Conservation (phyloP, 805 yeast species). For the Spathaspora gorwiae region DNA sequence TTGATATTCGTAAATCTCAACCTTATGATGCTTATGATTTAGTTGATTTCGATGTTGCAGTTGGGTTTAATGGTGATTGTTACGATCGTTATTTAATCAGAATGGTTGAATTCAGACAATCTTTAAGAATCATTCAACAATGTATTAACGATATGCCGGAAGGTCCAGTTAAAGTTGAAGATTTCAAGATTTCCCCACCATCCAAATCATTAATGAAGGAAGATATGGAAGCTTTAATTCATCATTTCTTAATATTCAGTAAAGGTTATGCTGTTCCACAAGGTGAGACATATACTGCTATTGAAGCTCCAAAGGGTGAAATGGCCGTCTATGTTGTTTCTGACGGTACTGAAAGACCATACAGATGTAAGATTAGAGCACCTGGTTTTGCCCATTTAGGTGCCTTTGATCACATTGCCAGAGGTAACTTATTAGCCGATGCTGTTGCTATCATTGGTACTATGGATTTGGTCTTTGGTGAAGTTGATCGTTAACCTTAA, state of each 20-base stretch:
- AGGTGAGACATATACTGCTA: slow-evolving; percentile 87
- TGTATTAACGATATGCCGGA: slow-evolving; percentile 89
- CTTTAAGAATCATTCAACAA: slow-evolving; percentile 82
- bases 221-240: slow-evolving; percentile 89
- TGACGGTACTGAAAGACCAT: slow-evolving; percentile 87
- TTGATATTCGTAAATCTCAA: slow-evolving; percentile 77
- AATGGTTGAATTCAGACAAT: slow-evolving; percentile 91
- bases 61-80: slow-evolving; percentile 85
- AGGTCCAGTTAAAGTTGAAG: slow-evolving; percentile 89
- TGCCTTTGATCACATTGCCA: slow-evolving; percentile 80
- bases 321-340: slow-evolving; percentile 88
- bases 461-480: slow-evolving; percentile 93
- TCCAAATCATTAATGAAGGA: slow-evolving; percentile 79
- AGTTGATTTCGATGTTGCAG: slow-evolving; percentile 84
- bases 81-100: slow-evolving; percentile 84
- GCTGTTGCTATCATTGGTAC: slow-evolving; percentile 93
- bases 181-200: slow-evolving; percentile 80
- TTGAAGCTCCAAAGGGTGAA: slow-evolving; percentile 94
- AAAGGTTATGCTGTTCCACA: slow-evolving; percentile 87
- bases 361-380: slow-evolving; percentile 90
- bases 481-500: slow-evolving; percentile 70
- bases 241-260: slow-evolving; percentile 81
- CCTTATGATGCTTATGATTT: slow-evolving; percentile 87
- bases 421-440: slow-evolving; percentile 85
- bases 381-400: slow-evolving; percentile 90